Evolutionary conservation across 2,329 filamentous ascomycete genomes (phyloP), one percentile per base, ranked within the genome.

Genomic region (Seiridium cupressi): DNA sequence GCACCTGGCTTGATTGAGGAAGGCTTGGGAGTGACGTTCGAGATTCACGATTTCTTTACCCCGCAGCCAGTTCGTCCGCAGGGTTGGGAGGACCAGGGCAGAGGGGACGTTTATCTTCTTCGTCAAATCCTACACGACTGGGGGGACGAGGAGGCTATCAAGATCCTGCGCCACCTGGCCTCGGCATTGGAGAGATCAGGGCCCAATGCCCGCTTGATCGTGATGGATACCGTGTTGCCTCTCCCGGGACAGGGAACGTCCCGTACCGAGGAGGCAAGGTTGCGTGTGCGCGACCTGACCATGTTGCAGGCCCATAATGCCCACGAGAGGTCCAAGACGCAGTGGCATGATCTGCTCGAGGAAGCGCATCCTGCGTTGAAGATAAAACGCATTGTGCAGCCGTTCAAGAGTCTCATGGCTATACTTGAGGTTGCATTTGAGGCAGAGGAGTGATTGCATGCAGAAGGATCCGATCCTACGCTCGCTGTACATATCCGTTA

Each of bases 261-360:
- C 7, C 18, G 18, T 26, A 42, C 38, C 38, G 38, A 42, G 38
- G 38, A 42, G 13, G 38, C 38, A 13, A 7, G 7, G 38, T 8
- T 42, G 38, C 38, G 38, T 13, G 38, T 42, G 38, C 38, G 38
- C 13, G 38, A 42, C 38, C 13, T 42, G 38, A 13, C 38, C 13
- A 42, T 42, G 38, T 13, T 42, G 7, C 38, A 42, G 38, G 38
- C 38, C 1, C 13, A 8, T 13, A 42, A 42, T 13, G 38, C 7
- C 38, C 7, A 59, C 47, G 31, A n/a, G 32, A 13, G 11, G 85
- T 3, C 81, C 82, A 7, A 8, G 38, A 42, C 38, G 38, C 7
- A 42, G 7, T 42, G 38, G 38, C 7, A 42, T 1, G 13, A 2
- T 42, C 38, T 42, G 38, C 38, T 42, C 7, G 38, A 7, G 38